These are phyloP conservation scores for Physcomitrellopsis africana DNA, from an alignment of 225 moss, liverwort and hornwort genomes.

Conservation along the genomic window DNA sequence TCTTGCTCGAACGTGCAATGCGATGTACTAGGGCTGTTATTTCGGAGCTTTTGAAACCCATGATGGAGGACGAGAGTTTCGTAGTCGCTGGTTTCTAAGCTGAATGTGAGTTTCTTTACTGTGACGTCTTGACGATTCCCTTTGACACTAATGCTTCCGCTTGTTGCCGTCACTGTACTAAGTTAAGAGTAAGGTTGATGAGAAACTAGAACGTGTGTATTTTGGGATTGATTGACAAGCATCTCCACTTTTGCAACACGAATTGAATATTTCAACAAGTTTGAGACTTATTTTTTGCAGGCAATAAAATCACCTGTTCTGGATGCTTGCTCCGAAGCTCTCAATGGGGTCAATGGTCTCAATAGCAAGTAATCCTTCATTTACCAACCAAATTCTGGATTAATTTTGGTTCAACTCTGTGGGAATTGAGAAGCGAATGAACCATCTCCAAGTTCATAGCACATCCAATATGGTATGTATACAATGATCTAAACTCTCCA, in stretches of 20 bases:
- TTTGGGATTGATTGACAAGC: neutral
- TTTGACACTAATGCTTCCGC: neutral
- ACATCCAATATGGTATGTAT: neutral
- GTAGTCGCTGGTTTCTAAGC: constrained; percentile 44
- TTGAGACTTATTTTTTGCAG: neutral
- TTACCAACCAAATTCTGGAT: neutral
- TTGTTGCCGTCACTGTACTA: neutral
- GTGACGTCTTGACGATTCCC: too few species aligned
- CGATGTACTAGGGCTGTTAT: constrained; percentile 32
- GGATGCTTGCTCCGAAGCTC: neutral
- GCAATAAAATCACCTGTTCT: neutral
- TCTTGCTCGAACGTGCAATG: neutral
- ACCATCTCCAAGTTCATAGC: neutral
- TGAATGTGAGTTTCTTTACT: neutral
- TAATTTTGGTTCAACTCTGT: neutral
- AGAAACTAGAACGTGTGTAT: constrained; percentile 1
- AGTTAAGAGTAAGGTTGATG: neutral
- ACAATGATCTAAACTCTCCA: neutral
- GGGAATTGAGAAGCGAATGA: neutral
- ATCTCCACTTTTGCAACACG: neutral
- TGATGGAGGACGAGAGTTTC: constrained; percentile 43
- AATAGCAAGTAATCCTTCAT: neutral
- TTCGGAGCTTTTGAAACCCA: constrained; percentile 36
- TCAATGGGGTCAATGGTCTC: neutral
- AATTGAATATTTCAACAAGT: neutral